phyloP scores from a whole-genome alignment of 2,329 filamentous ascomycete genomes.

The Diatrype stigma region DNA sequence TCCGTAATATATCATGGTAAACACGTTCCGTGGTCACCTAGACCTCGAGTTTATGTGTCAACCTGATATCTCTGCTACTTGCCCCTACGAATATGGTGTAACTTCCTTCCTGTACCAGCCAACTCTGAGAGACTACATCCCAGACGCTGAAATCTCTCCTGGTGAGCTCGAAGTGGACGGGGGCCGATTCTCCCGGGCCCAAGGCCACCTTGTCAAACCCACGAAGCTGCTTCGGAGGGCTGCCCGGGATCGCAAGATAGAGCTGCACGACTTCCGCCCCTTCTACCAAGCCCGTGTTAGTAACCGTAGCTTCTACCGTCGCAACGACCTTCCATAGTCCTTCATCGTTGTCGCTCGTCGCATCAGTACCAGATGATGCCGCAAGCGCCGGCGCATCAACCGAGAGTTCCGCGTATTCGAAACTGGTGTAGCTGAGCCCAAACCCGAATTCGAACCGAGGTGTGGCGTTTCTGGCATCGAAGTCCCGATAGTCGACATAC shows the following conservation, averaged over 20 bases:
- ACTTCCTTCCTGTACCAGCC: conserved; percentile 46
- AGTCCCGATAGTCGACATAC: conserved; percentile 63
- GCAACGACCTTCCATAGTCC: conserved; percentile 45
- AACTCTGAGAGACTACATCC: conserved; percentile 57
- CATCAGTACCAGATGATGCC: conserved; percentile 21
- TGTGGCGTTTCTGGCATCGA: conserved; percentile 52
- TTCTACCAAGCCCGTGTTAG: conserved; percentile 57
- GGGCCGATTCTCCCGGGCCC: conserved; percentile 41
- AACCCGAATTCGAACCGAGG: conserved; percentile 64
- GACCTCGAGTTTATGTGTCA: conserved; percentile 30
- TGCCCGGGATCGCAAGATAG: conserved; percentile 41
- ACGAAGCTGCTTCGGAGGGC: conserved; percentile 48
- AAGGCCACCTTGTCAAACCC: conserved; percentile 59
- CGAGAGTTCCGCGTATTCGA: conserved; percentile 48
- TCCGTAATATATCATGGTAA: neutral
- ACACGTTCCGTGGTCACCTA: conserved; percentile 2
- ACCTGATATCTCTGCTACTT: conserved; percentile 41
- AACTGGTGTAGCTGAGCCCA: conserved; percentile 65
- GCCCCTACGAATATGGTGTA: conserved; percentile 41
- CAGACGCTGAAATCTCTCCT: conserved; percentile 63
- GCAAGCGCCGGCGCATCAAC: conserved; percentile 30
- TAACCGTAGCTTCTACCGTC: conserved; percentile 55
- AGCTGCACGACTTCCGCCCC: conserved; percentile 67
- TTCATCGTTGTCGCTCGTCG: conserved; percentile 38
- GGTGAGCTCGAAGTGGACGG: conserved; percentile 50